Base-by-base conservation (phyloP, 1,284 basidiomycete species). In the Violaceomyces palustris region DNA sequence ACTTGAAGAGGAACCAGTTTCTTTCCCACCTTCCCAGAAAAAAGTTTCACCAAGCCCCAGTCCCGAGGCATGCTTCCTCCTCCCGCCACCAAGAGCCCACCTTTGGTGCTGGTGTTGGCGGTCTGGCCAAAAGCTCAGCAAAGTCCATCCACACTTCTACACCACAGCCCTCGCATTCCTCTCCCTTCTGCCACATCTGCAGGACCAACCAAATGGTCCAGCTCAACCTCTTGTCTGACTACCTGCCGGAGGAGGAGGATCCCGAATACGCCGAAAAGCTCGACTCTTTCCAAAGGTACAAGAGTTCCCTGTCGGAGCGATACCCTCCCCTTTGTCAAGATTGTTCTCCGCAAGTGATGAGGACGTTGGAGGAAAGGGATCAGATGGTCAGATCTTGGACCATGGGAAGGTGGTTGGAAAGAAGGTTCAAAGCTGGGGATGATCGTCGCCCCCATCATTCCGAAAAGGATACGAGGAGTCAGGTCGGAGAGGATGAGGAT, bases 111-210 rank as follows among this genome's bases (percentile, higher is more conserved):
- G 15, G 12, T 33, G 31, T 9, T 12, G 15, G 9, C 3, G 11
- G 24, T n/a, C 19, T 22, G 12, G 21, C 11, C 27, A 28, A n/a
- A n/a, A 28, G n/a, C 27, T n/a, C 33, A 18, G 14, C 33, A 18
- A 22, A 12, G 19, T 12, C 24, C 33, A 17, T 18, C n/a, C n/a
- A n/a, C n/a, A n/a, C n/a, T n/a, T n/a, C n/a, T n/a, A n/a, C n/a
- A n/a, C n/a, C n/a, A n/a, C 15, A 38, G 33, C 10, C 17, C 44
- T 15, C 21, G 42, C n/a, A n/a, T n/a, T n/a, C n/a, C n/a, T n/a
- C n/a, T n/a, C n/a, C n/a, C 2, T 69, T 69, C 35, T 69, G 67
- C 41, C 62, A 65, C 38, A 58, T 55, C 4, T 69, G 67, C 36
- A 52, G 55, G 23, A 67, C 64, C 9, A 67, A 69, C 40, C 67